phyloP scores from a whole-genome alignment of 768 basidiomycete genomes.

The Russula virescens region DNA sequence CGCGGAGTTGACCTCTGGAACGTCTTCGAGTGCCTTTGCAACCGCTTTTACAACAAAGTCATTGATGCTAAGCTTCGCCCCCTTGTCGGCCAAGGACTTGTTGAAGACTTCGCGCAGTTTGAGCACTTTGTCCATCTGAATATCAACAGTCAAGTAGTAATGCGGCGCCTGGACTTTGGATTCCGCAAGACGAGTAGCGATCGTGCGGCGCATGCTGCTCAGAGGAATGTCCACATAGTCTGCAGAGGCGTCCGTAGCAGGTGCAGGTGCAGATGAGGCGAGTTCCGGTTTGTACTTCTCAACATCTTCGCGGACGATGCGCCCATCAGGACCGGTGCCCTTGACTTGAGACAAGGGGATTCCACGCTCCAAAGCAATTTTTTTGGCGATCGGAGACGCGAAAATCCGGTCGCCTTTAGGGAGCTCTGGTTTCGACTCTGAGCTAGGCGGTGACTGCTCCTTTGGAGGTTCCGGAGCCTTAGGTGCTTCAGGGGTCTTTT shows the following conservation, averaged over 20 bases:
- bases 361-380: constrained; percentile 91
- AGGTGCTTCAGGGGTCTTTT: constrained; percentile 39
- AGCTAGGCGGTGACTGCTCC: constrained; percentile 32
- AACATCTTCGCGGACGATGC: constrained; percentile 92
- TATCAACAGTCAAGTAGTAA: constrained; percentile 92
- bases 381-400: constrained; percentile 93
- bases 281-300: constrained; percentile 74
- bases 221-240: constrained; percentile 89
- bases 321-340: constrained; percentile 89
- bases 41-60: constrained; percentile 98
- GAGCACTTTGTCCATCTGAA: constrained; percentile 93
- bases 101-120: constrained; percentile 97
- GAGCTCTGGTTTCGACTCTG: constrained; percentile 49
- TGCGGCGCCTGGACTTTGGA: constrained; percentile 95
- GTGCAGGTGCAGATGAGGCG: constrained; percentile 39
- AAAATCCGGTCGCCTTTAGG: constrained; percentile 78
- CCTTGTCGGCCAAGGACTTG: constrained; percentile 77
- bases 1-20: constrained; percentile 96
- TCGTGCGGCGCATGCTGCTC: constrained; percentile 91
- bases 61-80: constrained; percentile 92
- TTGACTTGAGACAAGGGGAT: constrained; percentile 86
- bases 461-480: constrained; percentile 35
- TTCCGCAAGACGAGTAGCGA: constrained; percentile 84
- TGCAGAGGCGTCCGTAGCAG: constrained; percentile 46
- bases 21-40: constrained; percentile 84